Conservation (phyloP, 2,329 filamentous ascomycete genomes). For the Aspergillus sp. region DNA sequence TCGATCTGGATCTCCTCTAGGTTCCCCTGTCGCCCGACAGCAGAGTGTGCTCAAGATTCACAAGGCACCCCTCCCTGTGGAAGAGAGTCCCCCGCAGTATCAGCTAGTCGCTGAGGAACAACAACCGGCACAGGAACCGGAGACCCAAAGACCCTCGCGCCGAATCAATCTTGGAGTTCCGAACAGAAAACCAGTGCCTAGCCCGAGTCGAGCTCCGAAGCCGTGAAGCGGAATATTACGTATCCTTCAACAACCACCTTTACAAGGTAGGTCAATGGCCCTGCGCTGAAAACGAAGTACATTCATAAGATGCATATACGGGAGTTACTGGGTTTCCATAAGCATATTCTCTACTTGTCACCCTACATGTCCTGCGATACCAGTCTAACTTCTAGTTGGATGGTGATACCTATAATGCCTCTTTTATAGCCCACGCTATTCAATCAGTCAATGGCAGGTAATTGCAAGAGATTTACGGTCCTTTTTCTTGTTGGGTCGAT, state of each 20-base stretch:
- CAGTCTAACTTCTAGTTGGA: not conserved
- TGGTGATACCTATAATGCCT: not conserved
- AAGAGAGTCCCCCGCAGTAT: slow-evolving; percentile 34
- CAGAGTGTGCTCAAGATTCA: slow-evolving; percentile 34
- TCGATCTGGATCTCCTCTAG: slow-evolving; percentile 32
- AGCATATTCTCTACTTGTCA: not conserved
- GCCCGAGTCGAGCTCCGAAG: slow-evolving; percentile 14
- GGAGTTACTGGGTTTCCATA: not conserved
- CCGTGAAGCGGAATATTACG: not conserved
- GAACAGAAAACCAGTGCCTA: slow-evolving; percentile 39
- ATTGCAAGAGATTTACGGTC: not conserved
- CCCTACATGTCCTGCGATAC: not conserved
- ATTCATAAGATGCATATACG: slow-evolving; percentile 1
- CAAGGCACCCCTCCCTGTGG: slow-evolving; percentile 22
- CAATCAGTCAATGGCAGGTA: not conserved
- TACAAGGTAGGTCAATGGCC: not conserved
- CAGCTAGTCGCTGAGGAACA: slow-evolving; percentile 26
- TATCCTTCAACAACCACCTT: not conserved
- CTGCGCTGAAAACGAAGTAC: not conserved
- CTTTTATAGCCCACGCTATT: not conserved
- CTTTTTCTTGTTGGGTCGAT: not conserved
- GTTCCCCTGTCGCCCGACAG: slow-evolving; percentile 30
- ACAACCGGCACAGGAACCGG: slow-evolving; percentile 9
- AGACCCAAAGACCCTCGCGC: slow-evolving; percentile 23
- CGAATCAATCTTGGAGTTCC: slow-evolving; percentile 40